Evolutionary conservation across 495 filamentous ascomycete species (phyloP), one percentile per base, ranked within the genome.

Genomic region (Xylaria cubensis): DNA sequence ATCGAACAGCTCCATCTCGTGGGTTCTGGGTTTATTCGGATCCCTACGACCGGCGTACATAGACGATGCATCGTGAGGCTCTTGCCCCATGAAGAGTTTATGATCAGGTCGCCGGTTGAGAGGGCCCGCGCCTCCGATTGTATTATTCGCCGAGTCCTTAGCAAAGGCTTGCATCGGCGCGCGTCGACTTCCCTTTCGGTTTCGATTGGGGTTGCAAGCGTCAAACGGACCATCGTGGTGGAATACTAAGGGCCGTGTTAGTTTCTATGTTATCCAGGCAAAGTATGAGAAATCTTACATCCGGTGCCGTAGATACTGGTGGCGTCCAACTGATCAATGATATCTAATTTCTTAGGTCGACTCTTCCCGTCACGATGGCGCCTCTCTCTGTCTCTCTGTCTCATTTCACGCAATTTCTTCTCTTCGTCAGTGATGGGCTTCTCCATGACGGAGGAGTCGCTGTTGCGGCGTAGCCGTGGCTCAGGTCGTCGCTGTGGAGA

Each of bases 191-290:
- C 92, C 93, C 76, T 92, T 93, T 62, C 93, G 90, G 79, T 99
- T 99, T 71, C 97, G 92, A 80, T 96, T 92, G 7, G 97, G 95
- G 75, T 98, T 98, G 82, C 94, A 96, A 19, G 97, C 97, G 83
- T 99, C 97, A 76, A 97, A 99, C 10, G 97, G 97, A 32, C 97
- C 97, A 79, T 99, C 97, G 79, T 99, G 97, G 72, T 99, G 97
- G 82, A 99, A 97, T 79, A 98, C 95, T 97, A 48, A 32, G 24
- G 42, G 55, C 59, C 69, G n/a, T 12, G 26, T 74, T 2, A 73
- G 74, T 51, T 41, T 44, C 21, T 48, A 50, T 65, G 61, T 44
- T 17, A 5, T 26, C 6, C 10, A 1, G 58, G 68, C 64, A 9
- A 39, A 17, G 26, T 15, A 0, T 36, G 32, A 46, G 19, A 69